These are phyloP conservation scores for Salvia miltiorrhiza DNA, from an alignment of 257 asterid genomes.

Conservation along the genomic window DNA sequence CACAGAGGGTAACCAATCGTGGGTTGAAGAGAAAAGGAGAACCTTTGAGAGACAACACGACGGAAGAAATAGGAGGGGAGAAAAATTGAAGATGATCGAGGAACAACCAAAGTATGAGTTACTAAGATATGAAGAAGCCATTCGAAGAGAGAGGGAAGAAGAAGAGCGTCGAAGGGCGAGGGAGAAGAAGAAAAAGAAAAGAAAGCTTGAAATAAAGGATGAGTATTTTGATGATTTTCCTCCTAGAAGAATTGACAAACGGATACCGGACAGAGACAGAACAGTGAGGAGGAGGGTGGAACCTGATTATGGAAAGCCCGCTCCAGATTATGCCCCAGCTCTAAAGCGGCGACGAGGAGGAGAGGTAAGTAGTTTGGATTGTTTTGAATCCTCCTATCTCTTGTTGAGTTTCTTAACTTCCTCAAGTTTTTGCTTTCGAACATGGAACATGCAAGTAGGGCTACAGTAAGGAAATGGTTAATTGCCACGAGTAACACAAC, in stretches of 20 bases:
- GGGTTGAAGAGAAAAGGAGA: slow-evolving; percentile 67
- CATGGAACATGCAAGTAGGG: slow-evolving; percentile 9
- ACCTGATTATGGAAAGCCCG: slow-evolving; percentile 46
- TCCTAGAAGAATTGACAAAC: slow-evolving; percentile 68
- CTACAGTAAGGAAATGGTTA: not conserved
- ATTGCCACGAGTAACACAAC: not conserved
- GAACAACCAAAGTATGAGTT: slow-evolving; percentile 65
- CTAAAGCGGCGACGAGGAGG: slow-evolving; percentile 89
- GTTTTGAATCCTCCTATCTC: not conserved
- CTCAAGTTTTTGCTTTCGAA: not conserved
- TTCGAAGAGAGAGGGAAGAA: slow-evolving; percentile 91
- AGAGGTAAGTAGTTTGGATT: slow-evolving; percentile 54
- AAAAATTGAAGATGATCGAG: slow-evolving; percentile 50
- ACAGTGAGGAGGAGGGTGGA: slow-evolving; percentile 49
- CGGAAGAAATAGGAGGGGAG: slow-evolving; percentile 55
- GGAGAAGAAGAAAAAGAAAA: slow-evolving; percentile 78
- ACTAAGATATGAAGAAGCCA: slow-evolving; percentile 59
- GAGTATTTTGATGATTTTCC: slow-evolving; percentile 69
- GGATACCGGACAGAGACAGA: slow-evolving; percentile 69
- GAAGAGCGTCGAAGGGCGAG: slow-evolving; percentile 69
- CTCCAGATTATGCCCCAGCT: slow-evolving; percentile 55
- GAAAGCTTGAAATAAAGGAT: slow-evolving; percentile 55
- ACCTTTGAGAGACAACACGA: slow-evolving; percentile 48
- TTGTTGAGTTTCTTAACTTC: slow-evolving; percentile 8
- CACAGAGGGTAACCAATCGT: slow-evolving; percentile 52